Conservation (phyloP, 768 basidiomycete genomes). For the Phaeolepiota aurea region DNA sequence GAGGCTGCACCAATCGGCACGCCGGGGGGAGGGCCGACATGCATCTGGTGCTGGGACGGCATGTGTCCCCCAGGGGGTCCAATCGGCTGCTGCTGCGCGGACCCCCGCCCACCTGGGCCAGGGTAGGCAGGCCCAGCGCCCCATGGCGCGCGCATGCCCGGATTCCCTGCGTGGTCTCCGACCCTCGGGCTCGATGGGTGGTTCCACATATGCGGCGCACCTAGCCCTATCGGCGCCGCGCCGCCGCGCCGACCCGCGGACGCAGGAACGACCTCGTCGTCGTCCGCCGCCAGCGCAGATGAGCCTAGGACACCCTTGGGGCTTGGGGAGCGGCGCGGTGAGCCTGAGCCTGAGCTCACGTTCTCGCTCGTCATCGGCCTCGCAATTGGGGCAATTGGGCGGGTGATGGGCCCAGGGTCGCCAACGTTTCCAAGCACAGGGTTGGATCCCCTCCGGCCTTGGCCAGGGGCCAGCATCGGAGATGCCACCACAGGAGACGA, state of each 20-base stretch:
- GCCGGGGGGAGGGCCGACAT: background rate
- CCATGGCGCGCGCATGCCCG: constrained; percentile 39
- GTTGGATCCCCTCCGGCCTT: constrained; percentile 37
- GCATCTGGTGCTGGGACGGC: background rate
- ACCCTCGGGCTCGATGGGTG: background rate
- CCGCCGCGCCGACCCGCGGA: constrained; percentile 34
- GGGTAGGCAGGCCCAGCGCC: constrained; percentile 22
- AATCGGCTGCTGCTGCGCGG: no score
- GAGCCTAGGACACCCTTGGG: constrained; percentile 69
- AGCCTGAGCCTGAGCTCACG: constrained; percentile 55
- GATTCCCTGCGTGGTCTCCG: constrained; percentile 34
- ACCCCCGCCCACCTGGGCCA: constrained; percentile 13
- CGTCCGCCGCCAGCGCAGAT: constrained; percentile 69
- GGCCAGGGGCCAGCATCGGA: constrained; percentile 35
- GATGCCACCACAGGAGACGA: constrained; percentile 26
- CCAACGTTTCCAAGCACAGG: constrained; percentile 11
- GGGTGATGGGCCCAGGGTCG: constrained; percentile 54
- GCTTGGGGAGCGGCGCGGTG: constrained; percentile 36
- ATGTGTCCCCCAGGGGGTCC: constrained; percentile 1
- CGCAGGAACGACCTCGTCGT: constrained; percentile 62
- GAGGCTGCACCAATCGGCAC: background rate
- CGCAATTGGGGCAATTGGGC: constrained; percentile 64
- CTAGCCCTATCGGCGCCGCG: constrained; percentile 16
- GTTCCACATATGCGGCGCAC: constrained; percentile 17
- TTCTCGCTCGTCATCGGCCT: constrained; percentile 48